Evolutionary conservation across 176 grass and related monocot species (phyloP).

Genomic region (Bromus sterilis): DNA sequence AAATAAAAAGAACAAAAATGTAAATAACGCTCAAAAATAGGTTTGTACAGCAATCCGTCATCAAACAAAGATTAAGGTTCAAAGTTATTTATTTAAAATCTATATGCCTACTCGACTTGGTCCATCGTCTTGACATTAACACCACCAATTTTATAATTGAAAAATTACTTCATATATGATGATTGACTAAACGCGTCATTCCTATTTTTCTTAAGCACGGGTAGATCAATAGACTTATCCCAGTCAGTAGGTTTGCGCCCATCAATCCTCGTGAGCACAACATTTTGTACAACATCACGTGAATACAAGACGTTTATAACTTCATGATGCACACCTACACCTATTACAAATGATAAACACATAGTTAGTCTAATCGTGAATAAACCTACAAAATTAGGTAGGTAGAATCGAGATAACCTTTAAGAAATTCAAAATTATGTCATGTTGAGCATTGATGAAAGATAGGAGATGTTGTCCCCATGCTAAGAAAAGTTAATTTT

Average conservation of each 20-base stretch:
- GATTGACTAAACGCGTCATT: no score
- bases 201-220: no score
- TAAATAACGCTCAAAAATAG: no score
- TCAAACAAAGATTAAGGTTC: no score
- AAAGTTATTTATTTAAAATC: no score
- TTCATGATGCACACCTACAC: not conserved
- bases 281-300: not conserved
- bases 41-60: no score
- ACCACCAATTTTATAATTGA: no score
- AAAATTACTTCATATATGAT: no score
- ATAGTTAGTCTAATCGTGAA: not conserved
- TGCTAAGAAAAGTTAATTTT: not conserved
- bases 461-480: not conserved
- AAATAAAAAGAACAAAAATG: no score
- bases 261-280: not conserved
- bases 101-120: no score
- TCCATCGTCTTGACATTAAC: no score
- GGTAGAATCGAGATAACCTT: not conserved
- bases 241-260: not conserved
- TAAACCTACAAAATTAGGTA: not conserved
- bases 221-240: no score
- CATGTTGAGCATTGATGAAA: not conserved
- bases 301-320: not conserved
- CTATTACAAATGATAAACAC: not conserved
- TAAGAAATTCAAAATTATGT: not conserved